Evolutionary conservation across 2,329 filamentous ascomycete species (phyloP), one percentile per base, ranked within the genome.

Genomic region (Gyromitra esculenta): DNA sequence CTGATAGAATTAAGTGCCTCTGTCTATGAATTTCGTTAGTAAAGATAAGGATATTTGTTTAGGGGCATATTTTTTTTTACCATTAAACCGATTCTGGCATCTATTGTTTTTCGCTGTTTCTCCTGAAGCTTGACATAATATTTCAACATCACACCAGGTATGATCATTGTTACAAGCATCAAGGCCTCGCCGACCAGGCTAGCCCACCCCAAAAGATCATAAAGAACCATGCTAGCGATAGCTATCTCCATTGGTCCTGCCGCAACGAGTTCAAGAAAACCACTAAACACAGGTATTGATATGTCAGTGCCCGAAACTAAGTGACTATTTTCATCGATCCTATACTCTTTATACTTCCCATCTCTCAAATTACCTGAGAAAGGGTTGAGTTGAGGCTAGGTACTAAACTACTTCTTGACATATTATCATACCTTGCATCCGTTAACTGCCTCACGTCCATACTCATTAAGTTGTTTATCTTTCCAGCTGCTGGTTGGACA

Each of bases 111-210:
- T 45, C 76, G 75, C 35, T 64, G 50, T 18, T 48, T 60, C 48
- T 59, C 76, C 41, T 68, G 62, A 7, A 78, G 48, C 7, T 63
- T 63, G 21, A 68, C 62, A 11, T 68, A 64, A 43, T 54, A 65
- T 67, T 64, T 72, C 41, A 64, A 54, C 43, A 76, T 64, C 25
- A 78, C 39, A 31, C 65, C 73, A 13, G 76, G 76, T 35, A 78
- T 50, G 25, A 76, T 60, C 73, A 78, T 78, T 68, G 76, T 68
- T 52, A 66, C 52, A 21, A 78, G 21, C 66, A 78, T 76, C 50
- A 78, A 43, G n/a, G 73, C 76, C 13, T 77, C 73, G 31, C 76
- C 76, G 15, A 78, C 73, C 31, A 78, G 18, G 69, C 76, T 78
- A 60, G 73, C 64, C 76, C 76, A 78, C 11, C 76, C 76, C 13